Evolutionary conservation across 1,139 yeast species (phyloP), one percentile per base, ranked within the genome.

Genomic region (Magnusiomyces fungicola): DNA sequence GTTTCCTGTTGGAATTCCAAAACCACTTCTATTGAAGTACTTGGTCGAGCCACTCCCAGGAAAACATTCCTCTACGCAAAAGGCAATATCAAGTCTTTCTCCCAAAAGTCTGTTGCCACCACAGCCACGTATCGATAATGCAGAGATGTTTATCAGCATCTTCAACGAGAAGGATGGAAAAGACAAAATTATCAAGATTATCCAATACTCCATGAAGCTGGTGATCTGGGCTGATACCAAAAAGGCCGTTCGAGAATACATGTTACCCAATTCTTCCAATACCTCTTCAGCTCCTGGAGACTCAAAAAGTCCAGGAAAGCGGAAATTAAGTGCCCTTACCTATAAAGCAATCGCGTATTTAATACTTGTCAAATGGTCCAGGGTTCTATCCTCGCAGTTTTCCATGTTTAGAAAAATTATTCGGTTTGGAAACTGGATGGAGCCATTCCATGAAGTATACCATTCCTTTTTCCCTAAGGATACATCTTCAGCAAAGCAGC

Each of bases 361-460:
- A 4, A 10, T n/a, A n/a, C 19, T 24, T n/a, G 10, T 43, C 34
- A 27, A 30, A 43, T 21, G 45, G 43, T n/a, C 50, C 46, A 16
- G 29, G 24, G 18, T 32, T 19, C 19, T 48, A 21, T 39, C 30
- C 16, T 5, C 23, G 2, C 41, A 47, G 45, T 39, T 64, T n/a
- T 61, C 66, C 22, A 56, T 57, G 55, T 64, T 64, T 40, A 58
- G 68, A 34, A 61, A 63, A 38, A 55, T 63, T 39, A 60, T 65
- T 45, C 58, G 65, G 32, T 51, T 65, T 22, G 66, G 66, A 22
- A 63, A 64, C 53, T 64, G 67, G 67, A 33, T 63, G 46, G 56
- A 54, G 32, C 53, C 60, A 1, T 51, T 51, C 4, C 33, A 27
- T 19, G 34, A 32, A 14, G 39, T 49, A n/a, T 19, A 10, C n/a